Conservation (phyloP, 2,329 filamentous ascomycete genomes). For the Didymella keratinophila region DNA sequence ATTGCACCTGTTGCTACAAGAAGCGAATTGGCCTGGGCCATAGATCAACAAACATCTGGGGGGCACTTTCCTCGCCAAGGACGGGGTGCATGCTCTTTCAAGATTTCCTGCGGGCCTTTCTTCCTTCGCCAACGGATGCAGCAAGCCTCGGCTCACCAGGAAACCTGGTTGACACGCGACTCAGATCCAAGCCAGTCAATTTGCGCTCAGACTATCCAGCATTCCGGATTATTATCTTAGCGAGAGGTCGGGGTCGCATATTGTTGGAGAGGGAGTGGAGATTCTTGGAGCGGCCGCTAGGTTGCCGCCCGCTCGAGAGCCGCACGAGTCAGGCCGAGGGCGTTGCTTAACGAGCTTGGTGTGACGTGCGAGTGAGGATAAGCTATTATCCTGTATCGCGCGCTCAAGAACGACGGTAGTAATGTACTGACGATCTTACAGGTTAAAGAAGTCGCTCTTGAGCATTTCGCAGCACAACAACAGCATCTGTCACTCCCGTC, state of each 20-base stretch:
- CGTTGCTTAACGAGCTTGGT: constrained; percentile 8
- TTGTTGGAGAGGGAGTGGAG: constrained; percentile 17
- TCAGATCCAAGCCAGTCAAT: background rate
- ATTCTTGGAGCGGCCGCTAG: constrained; percentile 11
- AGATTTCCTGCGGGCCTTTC: background rate
- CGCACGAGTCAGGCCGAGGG: constrained; percentile 14
- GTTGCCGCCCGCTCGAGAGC: constrained; percentile 6
- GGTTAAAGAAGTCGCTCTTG: background rate
- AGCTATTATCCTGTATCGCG: background rate
- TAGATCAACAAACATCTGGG: too few species aligned
- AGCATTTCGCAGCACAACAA: background rate
- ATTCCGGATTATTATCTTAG: constrained; percentile 15
- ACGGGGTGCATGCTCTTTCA: background rate
- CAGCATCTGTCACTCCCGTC: background rate
- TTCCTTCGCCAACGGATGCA: background rate
- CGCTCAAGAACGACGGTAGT: background rate
- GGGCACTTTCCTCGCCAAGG: background rate
- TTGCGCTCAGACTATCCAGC: background rate
- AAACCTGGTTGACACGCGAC: background rate
- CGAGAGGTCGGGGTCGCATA: constrained; percentile 6
- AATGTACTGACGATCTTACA: background rate
- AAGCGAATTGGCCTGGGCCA: background rate
- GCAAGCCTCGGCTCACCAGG: constrained; percentile 5
- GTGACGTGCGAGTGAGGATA: background rate
- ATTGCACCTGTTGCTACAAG: too few species aligned